These are phyloP conservation scores for Dendrocalamus sinicus DNA, from an alignment of 176 grass and related monocot species.

Conservation along the genomic window DNA sequence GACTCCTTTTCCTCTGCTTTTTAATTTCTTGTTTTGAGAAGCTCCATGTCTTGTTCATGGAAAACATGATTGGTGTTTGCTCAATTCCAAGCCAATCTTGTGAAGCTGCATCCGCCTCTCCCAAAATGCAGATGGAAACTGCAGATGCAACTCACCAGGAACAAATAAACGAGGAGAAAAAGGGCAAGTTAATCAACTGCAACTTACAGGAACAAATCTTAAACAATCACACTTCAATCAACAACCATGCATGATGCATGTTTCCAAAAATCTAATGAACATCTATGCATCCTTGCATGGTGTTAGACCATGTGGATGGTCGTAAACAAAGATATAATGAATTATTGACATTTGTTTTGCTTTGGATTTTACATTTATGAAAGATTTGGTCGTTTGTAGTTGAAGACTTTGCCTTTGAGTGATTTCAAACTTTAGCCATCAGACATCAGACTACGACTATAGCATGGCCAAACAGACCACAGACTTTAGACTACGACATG, in stretches of 20 bases:
- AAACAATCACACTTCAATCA: not conserved
- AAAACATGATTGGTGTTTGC: not conserved
- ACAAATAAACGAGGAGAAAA: conserved; percentile 16
- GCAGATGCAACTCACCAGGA: conserved; percentile 20
- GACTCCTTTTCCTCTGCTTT: not conserved
- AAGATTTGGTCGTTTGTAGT: too few relatives aligned
- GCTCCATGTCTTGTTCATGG: not conserved
- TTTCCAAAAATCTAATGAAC: not conserved
- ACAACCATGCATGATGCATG: not conserved
- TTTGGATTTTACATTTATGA: too few relatives aligned
- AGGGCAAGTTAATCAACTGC: conserved; percentile 21
- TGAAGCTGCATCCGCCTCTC: not conserved
- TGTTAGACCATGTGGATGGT: too few relatives aligned
- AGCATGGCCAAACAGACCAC: too few relatives aligned
- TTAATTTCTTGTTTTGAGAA: conserved; percentile 14
- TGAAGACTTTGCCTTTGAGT: too few relatives aligned
- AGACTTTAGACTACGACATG: too few relatives aligned
- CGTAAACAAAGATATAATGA: too few relatives aligned
- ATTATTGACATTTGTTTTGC: too few relatives aligned
- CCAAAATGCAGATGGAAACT: conserved; percentile 49
- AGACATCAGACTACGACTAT: too few relatives aligned
- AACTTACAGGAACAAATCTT: not conserved
- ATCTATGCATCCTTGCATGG: too few relatives aligned
- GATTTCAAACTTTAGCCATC: too few relatives aligned
- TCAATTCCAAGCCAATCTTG: not conserved